Base-by-base conservation (phyloP, 73 alveolate species). In the Paramecium sonneborni region DNA sequence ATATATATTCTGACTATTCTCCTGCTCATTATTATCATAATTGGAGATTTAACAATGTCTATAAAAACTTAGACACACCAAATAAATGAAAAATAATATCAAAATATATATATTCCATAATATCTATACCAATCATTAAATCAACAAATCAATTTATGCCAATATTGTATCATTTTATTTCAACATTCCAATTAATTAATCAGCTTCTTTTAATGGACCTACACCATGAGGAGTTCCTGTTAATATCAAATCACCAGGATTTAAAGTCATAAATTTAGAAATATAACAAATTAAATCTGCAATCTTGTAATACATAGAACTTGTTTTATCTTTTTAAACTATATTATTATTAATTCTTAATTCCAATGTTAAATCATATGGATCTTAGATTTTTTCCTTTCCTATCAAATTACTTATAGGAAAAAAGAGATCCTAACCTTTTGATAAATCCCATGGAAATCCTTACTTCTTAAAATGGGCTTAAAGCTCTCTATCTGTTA, bases 171-270 rank as follows among this genome's bases (percentile, higher is more conserved):
- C 90, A 39, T 41, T 74, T 41, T 44, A 23, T 21, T 20, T 23
- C 28, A 79, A 44, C 7, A 18, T 20, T 39, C 90, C 94, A 38
- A 8, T 56, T n/a, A 88, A 41, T 12, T 88, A 35, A 74, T 96
- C 98, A n/a, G 96, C 97, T 12, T 44, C 57, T n/a, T 92, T 90
- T 32, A 96, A 85, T 5, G 97, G 98, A 20, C 98, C 98, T 2
- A 95, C 95, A 6, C 98, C 97, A 34, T 86, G 95, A 0, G 99
- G 98, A 38, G 98, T 96, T 1, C 98, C 99, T 6, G 99, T 96
- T 72, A 95, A 62, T 6, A 96, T 24, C 79, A 96, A 58, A 55
- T 96, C 99, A 14, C 99, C 99, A 30, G 93, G 96, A 41, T 93
- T 94, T 20, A 96, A 85, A 20, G 99, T 96, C 93, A 95, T 88